phyloP scores from a whole-genome alignment of 495 filamentous ascomycete species.

The Immersiella caudata region DNA sequence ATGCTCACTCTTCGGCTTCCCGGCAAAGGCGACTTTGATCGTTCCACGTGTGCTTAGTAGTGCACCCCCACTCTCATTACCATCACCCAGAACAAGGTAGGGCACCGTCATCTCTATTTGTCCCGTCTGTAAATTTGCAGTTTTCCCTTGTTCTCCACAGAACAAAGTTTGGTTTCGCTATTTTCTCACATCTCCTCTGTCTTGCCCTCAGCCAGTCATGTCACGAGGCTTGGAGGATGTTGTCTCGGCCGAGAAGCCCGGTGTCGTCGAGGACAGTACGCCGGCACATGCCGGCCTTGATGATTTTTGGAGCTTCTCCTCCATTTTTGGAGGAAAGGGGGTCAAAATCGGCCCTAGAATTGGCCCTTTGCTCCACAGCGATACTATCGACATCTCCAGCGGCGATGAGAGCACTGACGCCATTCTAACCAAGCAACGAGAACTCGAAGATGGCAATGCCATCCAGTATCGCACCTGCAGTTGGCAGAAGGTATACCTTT shows the following conservation, averaged over 20 bases:
- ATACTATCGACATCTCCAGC: slow-evolving; percentile 40
- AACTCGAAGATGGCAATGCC: slow-evolving; percentile 71
- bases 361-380: slow-evolving; percentile 43
- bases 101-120: neutral
- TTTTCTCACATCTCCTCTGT: neutral
- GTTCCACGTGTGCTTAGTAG: neutral
- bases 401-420: slow-evolving; percentile 46
- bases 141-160: neutral
- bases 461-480: slow-evolving; percentile 90
- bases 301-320: neutral
- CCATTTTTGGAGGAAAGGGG: slow-evolving; percentile 42
- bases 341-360: slow-evolving; percentile 48
- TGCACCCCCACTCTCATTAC: neutral
- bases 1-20: neutral
- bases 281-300: neutral
- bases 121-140: neutral
- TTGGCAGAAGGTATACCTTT: slow-evolving; percentile 74
- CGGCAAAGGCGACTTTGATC: neutral
- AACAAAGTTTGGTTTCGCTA: neutral
- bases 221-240: neutral
- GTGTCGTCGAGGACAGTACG: neutral
- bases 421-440: slow-evolving; percentile 72
- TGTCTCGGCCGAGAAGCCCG: neutral
- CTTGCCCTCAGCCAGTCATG: neutral
- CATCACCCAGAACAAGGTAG: neutral